Evolutionary conservation across 2,329 filamentous ascomycete genomes (phyloP).

Genomic region (Corinectria fuckeliana): DNA sequence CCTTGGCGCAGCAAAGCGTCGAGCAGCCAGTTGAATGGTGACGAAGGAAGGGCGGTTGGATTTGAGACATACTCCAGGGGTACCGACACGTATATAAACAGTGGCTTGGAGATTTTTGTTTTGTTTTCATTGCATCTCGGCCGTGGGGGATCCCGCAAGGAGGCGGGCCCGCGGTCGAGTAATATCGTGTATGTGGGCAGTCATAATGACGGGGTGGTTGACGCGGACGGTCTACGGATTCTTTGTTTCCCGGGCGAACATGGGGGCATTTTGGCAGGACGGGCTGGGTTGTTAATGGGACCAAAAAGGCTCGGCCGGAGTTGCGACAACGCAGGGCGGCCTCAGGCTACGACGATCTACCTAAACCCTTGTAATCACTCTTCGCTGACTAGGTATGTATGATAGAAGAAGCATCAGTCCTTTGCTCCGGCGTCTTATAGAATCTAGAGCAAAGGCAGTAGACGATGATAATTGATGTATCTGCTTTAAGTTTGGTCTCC

Average conservation of each 20-base stretch:
- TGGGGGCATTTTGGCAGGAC: slow-evolving; percentile 38
- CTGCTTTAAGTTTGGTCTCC: neutral
- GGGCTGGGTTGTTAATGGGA: slow-evolving; percentile 38
- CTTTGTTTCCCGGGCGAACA: slow-evolving; percentile 40
- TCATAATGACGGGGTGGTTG: slow-evolving; percentile 42
- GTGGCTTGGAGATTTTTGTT: slow-evolving; percentile 34
- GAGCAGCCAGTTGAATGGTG: slow-evolving; percentile 15
- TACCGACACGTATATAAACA: slow-evolving; percentile 36
- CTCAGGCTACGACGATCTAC: slow-evolving; percentile 39
- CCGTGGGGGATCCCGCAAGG: slow-evolving; percentile 22
- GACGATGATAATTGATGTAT: slow-evolving; percentile 29
- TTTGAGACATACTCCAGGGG: slow-evolving; percentile 21
- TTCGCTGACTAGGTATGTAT: slow-evolving; percentile 40
- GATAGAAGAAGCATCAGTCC: slow-evolving; percentile 35
- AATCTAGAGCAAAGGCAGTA: slow-evolving; percentile 20
- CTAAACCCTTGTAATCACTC: slow-evolving; percentile 42
- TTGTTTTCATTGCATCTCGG: slow-evolving; percentile 27
- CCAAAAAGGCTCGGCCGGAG: slow-evolving; percentile 35
- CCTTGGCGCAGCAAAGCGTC: slow-evolving; percentile 17
- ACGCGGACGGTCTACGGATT: slow-evolving; percentile 38
- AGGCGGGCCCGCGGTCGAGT: slow-evolving; percentile 23
- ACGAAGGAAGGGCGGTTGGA: slow-evolving; percentile 27
- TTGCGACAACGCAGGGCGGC: slow-evolving; percentile 25
- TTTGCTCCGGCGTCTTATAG: slow-evolving; percentile 20
- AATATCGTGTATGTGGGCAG: slow-evolving; percentile 38